A percentile compares a stretch with the other conserved stretches of the same genome.
Conservation (phyloP, 306 rosid species). For the Sindora glabra region DNA sequence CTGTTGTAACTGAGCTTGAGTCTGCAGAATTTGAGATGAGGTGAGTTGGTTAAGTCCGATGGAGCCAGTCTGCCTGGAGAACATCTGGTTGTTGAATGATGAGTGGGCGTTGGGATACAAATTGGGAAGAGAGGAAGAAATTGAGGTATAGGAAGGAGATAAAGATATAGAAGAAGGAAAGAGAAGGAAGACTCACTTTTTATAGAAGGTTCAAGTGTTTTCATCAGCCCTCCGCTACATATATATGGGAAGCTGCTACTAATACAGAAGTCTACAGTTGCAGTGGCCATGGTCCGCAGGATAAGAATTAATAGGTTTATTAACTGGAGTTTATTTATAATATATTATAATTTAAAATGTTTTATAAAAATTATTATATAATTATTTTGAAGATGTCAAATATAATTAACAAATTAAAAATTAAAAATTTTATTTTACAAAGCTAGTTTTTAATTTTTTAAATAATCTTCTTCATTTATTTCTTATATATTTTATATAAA, state of each 20-base stretch:
- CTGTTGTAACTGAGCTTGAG: conserved; percentile 50
- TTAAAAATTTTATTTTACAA: too few species aligned
- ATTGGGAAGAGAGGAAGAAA: conserved; percentile 15
- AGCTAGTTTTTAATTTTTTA: too few species aligned
- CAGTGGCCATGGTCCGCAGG: conserved; percentile 36
- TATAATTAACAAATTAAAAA: too few species aligned
- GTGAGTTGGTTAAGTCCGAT: conserved; percentile 72
- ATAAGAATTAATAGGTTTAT: not conserved
- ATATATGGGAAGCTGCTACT: conserved; percentile 41
- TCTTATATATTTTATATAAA: too few species aligned
- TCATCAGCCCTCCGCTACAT: conserved; percentile 57
- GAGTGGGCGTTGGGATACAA: conserved; percentile 20
- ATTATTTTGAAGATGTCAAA: too few species aligned
- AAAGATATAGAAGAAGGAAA: too few species aligned
- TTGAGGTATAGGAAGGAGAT: not conserved
- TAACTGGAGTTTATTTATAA: too few species aligned
- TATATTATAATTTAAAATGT: too few species aligned
- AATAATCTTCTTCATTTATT: too few species aligned
- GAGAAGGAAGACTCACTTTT: conserved; percentile 38
- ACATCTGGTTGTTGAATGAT: conserved; percentile 14
- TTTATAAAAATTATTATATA: too few species aligned
- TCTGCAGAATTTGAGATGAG: conserved; percentile 67
- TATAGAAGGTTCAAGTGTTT: conserved; percentile 67
- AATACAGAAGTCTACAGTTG: conserved; percentile 40
- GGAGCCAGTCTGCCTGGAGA: conserved; percentile 32